phyloP scores from a whole-genome alignment of 805 yeast species.

The Martiniozyma abietophila region DNA sequence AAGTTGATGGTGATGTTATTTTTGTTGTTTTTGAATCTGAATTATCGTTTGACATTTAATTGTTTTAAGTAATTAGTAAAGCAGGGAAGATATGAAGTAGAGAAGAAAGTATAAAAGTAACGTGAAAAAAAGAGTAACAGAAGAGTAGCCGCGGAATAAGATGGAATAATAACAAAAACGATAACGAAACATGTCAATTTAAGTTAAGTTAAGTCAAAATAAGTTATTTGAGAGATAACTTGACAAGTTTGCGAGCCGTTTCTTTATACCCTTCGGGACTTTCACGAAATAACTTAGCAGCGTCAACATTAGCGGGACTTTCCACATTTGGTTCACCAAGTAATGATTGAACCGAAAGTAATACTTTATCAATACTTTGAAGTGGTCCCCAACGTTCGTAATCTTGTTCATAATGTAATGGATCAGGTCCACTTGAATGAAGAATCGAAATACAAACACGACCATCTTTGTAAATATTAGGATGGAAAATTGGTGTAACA shows the following conservation, averaged over 20 bases:
- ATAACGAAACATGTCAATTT: no score
- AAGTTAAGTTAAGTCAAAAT: no score
- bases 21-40: no score
- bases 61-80: no score
- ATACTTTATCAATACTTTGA: constrained; percentile 93
- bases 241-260: no score
- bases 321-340: constrained; percentile 94
- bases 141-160: no score
- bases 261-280: constrained; percentile 57
- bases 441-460: constrained; percentile 92
- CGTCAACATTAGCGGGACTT: constrained; percentile 84
- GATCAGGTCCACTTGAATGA: constrained; percentile 97
- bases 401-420: constrained; percentile 88
- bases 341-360: constrained; percentile 90
- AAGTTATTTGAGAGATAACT: no score
- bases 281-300: constrained; percentile 86
- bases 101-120: no score
- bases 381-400: constrained; percentile 98
- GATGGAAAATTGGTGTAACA: constrained; percentile 80
- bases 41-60: no score
- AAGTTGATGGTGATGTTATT: neutral
- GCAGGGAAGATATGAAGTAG: no score
- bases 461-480: constrained; percentile 90
- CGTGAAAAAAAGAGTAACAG: no score
- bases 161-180: no score